Base-by-base conservation (phyloP, 1,284 basidiomycete species). In the Schizophyllum commune region DNA sequence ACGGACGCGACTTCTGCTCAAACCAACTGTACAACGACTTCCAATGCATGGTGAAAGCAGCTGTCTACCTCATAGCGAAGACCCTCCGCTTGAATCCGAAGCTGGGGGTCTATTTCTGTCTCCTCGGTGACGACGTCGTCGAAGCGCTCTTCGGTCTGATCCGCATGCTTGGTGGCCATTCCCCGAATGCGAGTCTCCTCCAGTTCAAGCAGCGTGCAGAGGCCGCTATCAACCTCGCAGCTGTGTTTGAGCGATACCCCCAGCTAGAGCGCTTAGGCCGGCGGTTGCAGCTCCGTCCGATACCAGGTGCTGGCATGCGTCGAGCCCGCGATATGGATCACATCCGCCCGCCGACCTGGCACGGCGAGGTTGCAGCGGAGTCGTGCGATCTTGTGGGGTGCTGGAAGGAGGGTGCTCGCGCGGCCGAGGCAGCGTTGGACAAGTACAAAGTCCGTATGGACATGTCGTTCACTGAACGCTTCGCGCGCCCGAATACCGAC, bases 171-270 rank as follows among this genome's bases (percentile, higher is more conserved):
- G 63, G 61, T 21, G 59, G 64, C 0, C 62, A 65, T 63, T 53
- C 71, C 22, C 74, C 75, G 5, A 67, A 71, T 58, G 65, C 74
- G 59, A 60, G 55, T 33, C 11, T 65, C 33, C n/a, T n/a, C 1
- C 47, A 66, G 51, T 55, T 63, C 11, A 65, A 72, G 22, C 66
- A 72, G 61, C 68, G 72, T 64, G 69, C 75, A 59, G 69, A 70
- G 15, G 68, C 72, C 1, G 71, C 72, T 22, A 62, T 75, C 57
- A 69, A 66, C 52, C 61, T 68, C 11, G 73, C 72, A 1, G 70
- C 70, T 15, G 61, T 69, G 13, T 63, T 63, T 55, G n/a, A n/a
- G n/a, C n/a, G n/a, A n/a, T n/a, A n/a, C n/a, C n/a, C n/a, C n/a
- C n/a, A n/a, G n/a, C n/a, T n/a, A n/a, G n/a, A n/a, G n/a, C n/a